Evolutionary conservation across 2,329 filamentous ascomycete genomes (phyloP), one percentile per base, ranked within the genome.

Genomic region (Leptographium lundbergii): DNA sequence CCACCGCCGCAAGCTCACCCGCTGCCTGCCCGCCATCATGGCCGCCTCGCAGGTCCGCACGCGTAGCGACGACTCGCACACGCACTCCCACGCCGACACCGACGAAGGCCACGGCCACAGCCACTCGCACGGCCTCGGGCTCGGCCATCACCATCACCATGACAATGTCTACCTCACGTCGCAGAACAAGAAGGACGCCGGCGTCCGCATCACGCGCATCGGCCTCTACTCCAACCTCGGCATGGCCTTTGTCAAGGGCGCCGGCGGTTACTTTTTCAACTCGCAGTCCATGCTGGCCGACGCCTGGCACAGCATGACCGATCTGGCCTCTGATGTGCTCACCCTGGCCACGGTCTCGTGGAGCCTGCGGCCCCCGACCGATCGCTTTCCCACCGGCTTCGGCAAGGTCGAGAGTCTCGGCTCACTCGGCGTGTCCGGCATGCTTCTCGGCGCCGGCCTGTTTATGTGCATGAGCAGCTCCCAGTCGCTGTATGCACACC

Each of bases 381-480:
- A 87, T 58, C 81, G 81, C 48, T 99, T 96, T 69, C 94, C 94
- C 2, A 84, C 85, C 67, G 94, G 94, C 1, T 99, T 95, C 69
- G 94, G 94, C 69, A 99, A 99, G 76, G 82, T 99, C n/a, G 94
- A 99, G 77, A 96, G 91, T 67, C 75, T 99, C 69, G 94, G 94
- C 24, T 94, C 91, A 25, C 75, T 99, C 61, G 94, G 92, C 19
- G 94, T 99, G 39, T 96, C 91, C 65, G 86, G 91, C 63, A 88
- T 99, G 74, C 78, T 99, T 66, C 81, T 99, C 2, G 84, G 86
- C 54, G 94, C 94, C 62, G 94, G 94, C 56, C 75, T 96, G 63
- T 91, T 95, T 71, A 97, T 99, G 87, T 91, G 91, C 63, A 83
- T 87, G 73, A 87, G 88, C 72, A 88, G 86, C 66, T 77, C 84